Conservation (phyloP, 495 filamentous ascomycete genomes). For the Glarea lozoyensis region DNA sequence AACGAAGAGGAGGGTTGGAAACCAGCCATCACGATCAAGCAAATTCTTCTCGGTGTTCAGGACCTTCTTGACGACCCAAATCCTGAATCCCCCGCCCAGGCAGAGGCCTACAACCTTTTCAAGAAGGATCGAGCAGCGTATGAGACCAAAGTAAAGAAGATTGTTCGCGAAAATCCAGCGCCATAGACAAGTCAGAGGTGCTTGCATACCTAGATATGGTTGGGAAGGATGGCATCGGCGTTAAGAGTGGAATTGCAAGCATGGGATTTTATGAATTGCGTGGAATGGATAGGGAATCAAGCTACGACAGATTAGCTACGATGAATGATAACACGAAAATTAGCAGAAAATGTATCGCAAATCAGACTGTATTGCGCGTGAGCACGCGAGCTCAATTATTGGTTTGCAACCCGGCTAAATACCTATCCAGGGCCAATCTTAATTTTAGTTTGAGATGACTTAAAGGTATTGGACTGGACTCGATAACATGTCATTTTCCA, state of each 20-base stretch:
- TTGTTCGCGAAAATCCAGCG: conserved; percentile 80
- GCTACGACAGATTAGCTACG: conserved; percentile 3
- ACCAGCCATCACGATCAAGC: conserved; percentile 95
- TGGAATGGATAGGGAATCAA: background rate
- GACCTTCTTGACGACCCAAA: conserved; percentile 94
- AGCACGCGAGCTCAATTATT: too few relatives aligned
- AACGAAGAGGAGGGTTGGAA: conserved; percentile 99
- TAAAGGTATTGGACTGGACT: too few relatives aligned
- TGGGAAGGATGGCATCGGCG: conserved; percentile 10
- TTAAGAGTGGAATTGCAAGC: conserved; percentile 3
- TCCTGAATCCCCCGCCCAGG: conserved; percentile 92
- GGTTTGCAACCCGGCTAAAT: too few relatives aligned
- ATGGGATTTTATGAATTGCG: conserved; percentile 1
- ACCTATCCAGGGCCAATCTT: too few relatives aligned
- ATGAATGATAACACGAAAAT: background rate
- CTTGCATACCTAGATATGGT: conserved; percentile 6
- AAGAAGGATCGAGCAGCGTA: conserved; percentile 86
- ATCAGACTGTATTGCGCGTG: too few relatives aligned
- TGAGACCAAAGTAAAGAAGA: conserved; percentile 74
- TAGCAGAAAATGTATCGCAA: too few relatives aligned
- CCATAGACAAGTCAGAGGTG: conserved; percentile 29
- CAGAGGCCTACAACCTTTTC: conserved; percentile 94
- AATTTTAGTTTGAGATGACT: too few relatives aligned
- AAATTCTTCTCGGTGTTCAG: conserved; percentile 92
- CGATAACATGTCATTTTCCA: too few relatives aligned